Base-by-base conservation (phyloP, 306 rosid genomes). In the Geum urbanum region DNA sequence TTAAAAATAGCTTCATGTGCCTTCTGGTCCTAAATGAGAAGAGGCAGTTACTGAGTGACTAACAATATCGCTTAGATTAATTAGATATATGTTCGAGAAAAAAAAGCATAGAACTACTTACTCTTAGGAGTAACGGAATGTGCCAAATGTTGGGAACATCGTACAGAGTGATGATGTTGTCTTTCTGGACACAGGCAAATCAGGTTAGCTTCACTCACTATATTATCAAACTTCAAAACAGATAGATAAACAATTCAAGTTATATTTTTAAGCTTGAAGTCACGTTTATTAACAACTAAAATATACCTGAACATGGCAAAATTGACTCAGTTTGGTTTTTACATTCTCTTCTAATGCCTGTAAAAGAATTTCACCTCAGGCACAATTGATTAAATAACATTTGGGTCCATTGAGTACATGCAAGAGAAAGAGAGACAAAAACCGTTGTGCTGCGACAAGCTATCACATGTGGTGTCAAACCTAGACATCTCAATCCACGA, bases 131-230 rank as follows among this genome's bases (percentile, higher is more conserved):
- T 79, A 95, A 60, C 71, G 99, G 99, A 78, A 95, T 79, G 75
- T 87, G 96, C 99, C 99, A 95, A 56, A 95, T 95, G 79, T 95
- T 95, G 71, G 97, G 89, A 76, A 95, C 99, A 55, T 95, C 99
- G 70, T 89, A 90, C 43, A 95, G 95, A 67, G 95, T 87, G 61
- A 95, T 81, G 52, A 95, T 84, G 67, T 89, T 87, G 19, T 90
- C 86, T 44, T 73, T 79, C 99, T 94, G 90, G 75, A 82, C 71
- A 68, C 9, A 22, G 24, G 47, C 32, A 16, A 27, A 8, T 48
- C 44, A 76, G 50, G 55, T 41, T 45, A 43, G 4, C 66, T 56
- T 46, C 41, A 51, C 13, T 46, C 41, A 51, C 13, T 43, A 32
- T 46, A 53, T 52, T 58, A 35, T 49, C 58, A 60, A 52, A 44